Evolutionary conservation across 2,329 filamentous ascomycete genomes (phyloP).

Genomic region (Pestalotiopsis sp.): DNA sequence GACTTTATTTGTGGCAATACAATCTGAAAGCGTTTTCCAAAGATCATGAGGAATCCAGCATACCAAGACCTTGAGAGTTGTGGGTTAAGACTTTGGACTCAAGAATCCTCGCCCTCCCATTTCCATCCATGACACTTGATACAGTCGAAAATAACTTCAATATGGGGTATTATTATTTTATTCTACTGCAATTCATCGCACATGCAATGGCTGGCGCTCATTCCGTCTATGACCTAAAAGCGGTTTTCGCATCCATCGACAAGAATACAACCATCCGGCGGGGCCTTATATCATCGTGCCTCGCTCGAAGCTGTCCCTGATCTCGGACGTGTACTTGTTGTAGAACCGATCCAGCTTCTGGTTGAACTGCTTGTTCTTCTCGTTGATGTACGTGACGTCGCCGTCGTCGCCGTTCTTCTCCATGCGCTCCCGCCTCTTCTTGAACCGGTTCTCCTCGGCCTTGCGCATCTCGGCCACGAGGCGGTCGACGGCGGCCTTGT

Average conservation of each 20-base stretch:
- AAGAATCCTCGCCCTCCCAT: too few relatives aligned
- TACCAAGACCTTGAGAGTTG: too few relatives aligned
- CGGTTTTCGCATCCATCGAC: neutral
- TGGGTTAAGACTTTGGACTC: too few relatives aligned
- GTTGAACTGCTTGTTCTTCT: conserved; percentile 99
- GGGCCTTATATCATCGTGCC: conserved; percentile 81
- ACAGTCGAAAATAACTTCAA: neutral
- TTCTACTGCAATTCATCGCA: neutral
- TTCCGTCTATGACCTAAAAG: neutral
- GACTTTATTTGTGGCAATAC: neutral
- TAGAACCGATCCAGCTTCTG: conserved; percentile 95
- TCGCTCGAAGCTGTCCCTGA: conserved; percentile 95
- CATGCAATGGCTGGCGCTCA: neutral
- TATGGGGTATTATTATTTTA: neutral
- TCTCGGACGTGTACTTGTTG: conserved; percentile 97
- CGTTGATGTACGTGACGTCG: conserved; percentile 98
- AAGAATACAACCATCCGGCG: neutral
- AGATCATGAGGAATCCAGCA: too few relatives aligned
- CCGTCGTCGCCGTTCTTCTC: conserved; percentile 79
- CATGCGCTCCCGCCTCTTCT: conserved; percentile 82
- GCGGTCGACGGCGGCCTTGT: conserved; percentile 83
- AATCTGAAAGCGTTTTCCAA: neutral
- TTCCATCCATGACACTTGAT: neutral
- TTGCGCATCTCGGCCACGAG: conserved; percentile 85
- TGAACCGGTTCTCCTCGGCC: conserved; percentile 83